These are phyloP conservation scores for Leishmania aethiopica DNA, from an alignment of 208 protist species.

Conservation along the genomic window DNA sequence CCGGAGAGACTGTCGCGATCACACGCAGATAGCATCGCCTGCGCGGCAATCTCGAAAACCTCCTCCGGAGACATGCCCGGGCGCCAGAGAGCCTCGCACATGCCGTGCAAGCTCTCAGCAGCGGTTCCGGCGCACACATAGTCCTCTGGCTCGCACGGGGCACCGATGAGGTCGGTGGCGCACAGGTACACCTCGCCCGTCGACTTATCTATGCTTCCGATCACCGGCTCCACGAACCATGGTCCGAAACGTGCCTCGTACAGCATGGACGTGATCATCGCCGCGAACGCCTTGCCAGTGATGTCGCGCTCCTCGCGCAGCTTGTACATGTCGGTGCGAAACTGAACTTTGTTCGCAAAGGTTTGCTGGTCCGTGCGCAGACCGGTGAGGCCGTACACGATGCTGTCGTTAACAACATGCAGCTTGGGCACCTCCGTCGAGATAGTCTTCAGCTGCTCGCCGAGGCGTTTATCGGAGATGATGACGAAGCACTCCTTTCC, in stretches of 20 bases:
- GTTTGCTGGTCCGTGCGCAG: constrained; percentile 98
- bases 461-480: constrained; percentile 96
- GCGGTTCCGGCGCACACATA: constrained; percentile 98
- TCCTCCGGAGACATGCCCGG: constrained; percentile 95
- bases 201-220: constrained; percentile 96
- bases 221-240: constrained; percentile 98
- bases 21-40: constrained; percentile 95
- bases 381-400: constrained; percentile 96
- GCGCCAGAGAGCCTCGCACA: constrained; percentile 97
- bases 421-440: constrained; percentile 96
- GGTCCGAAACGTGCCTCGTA: constrained; percentile 97
- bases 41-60: constrained; percentile 96
- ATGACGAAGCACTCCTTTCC: constrained; percentile 99
- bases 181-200: constrained; percentile 95
- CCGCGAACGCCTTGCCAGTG: constrained; percentile 80
- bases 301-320: constrained; percentile 92
- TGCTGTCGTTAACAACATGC: constrained; percentile 94
- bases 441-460: constrained; percentile 96
- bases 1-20: constrained; percentile 98
- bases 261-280: constrained; percentile 87
- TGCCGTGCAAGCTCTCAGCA: constrained; percentile 96
- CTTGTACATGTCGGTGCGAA: constrained; percentile 92
- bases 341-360: constrained; percentile 88
- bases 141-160: constrained; percentile 93
- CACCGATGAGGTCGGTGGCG: constrained; percentile 97